Evolutionary conservation across 2,329 filamentous ascomycete species (phyloP), one percentile per base, ranked within the genome.

Genomic region (Exophiala bonariae): DNA sequence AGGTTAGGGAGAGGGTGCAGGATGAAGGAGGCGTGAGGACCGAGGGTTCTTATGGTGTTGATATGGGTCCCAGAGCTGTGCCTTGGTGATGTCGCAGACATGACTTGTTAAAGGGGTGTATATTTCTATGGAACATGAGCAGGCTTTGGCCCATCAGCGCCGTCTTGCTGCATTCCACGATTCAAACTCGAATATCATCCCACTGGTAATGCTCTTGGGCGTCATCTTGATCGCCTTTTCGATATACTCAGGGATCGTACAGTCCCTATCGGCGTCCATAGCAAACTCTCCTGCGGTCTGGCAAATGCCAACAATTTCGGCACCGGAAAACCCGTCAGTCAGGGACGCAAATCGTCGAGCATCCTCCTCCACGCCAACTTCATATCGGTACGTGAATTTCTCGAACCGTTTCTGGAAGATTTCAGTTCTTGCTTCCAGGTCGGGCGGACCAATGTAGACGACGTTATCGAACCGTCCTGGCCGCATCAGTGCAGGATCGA

Each of bases 401-500:
- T 74, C 72, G 1, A 83, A 79, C 62, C 86, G 82, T 42, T 89
- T 83, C 13, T 73, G 67, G 45, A 96, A 78, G 44, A 97, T 92
- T 55, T 89, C 86, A 61, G 79, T 80, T 7, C 92, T 79, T 0
- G 89, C 89, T 6, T 80, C 72, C 36, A 77, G 69, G 61, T 89
- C 84, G 0, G 92, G 92, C 3, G 89, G 86, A 0, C 88, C 87
- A 34, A 96, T 88, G 65, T 95, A 96, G 36, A 96, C 79, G 26
- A 90, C 77, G 56, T 86, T 81, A 61, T 95, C 89, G 65, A 97
- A 88, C 20, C 92, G 81, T 1, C 92, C 92, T 0, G 89, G 87
- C 1, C 92, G 82, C 63, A 96, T 80, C 26, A 97, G 77, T 1
- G 92, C 92, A 1, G 88, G 81, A 63, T 97, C 92, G 16, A 97